Evolutionary conservation across 2,329 filamentous ascomycete genomes (phyloP).

Genomic region (Aspergillus floridensis): DNA sequence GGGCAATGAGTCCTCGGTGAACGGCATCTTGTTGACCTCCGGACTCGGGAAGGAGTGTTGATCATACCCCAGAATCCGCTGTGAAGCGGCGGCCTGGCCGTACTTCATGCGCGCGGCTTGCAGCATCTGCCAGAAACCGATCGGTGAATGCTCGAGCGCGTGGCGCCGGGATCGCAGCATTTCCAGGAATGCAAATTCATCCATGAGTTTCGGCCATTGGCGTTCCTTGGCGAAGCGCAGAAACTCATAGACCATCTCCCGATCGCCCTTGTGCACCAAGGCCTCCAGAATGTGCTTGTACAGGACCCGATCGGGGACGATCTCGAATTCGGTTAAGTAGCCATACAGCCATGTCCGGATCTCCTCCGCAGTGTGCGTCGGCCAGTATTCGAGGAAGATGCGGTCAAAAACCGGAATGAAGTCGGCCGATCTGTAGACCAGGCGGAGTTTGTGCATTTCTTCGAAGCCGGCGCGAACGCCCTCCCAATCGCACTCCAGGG

Average conservation of each 20-base stretch:
- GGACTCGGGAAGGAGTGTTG: conserved; percentile 29
- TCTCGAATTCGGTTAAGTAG: conserved; percentile 35
- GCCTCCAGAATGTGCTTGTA: conserved; percentile 42
- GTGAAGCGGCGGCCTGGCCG: conserved; percentile 31
- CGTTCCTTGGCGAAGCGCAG: conserved; percentile 29
- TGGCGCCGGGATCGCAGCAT: conserved; percentile 35
- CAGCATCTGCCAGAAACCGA: conserved; percentile 42
- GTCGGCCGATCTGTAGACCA: conserved; percentile 28
- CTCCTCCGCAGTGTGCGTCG: conserved; percentile 32
- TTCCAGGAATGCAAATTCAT: conserved; percentile 30
- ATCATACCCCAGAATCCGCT: conserved; percentile 38
- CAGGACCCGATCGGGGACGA: conserved; percentile 39
- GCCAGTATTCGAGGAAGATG: conserved; percentile 43
- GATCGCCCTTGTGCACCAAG: conserved; percentile 39
- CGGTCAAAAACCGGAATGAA: conserved; percentile 39
- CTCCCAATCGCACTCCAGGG: conserved; percentile 41
- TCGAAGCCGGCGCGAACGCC: conserved; percentile 39
- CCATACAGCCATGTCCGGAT: conserved; percentile 38
- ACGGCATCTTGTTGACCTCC: conserved; percentile 27
- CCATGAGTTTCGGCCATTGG: conserved; percentile 34
- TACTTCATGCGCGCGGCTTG: conserved; percentile 37
- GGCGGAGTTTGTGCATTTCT: conserved; percentile 35
- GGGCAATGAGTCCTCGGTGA: conserved; percentile 16
- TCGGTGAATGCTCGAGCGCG: conserved; percentile 34
- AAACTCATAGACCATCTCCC: conserved; percentile 32